Base-by-base conservation (phyloP, 2,329 filamentous ascomycete species). In the Alternaria longipes region DNA sequence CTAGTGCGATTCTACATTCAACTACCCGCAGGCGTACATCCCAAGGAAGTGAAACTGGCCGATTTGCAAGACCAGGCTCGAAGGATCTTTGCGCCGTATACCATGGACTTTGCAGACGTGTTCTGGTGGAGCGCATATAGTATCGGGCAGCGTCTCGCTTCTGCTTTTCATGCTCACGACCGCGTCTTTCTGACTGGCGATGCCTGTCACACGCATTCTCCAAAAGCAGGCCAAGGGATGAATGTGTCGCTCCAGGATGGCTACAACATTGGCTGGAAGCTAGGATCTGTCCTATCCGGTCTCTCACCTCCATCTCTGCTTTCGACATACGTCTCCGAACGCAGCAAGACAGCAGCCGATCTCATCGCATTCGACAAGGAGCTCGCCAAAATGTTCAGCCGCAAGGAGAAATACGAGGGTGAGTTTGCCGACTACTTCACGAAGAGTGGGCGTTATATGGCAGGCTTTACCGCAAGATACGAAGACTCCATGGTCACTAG, bases 71-170 rank as follows among this genome's bases (percentile, higher is more conserved):
- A 78, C 3, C 81, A 83, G 0, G 86, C 87, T 0, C 77, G 80
- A 36, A 77, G 75, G 0, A 85, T 89, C 41, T 85, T 90, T 52
- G 63, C 74, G 0, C 87, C 87, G 0, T 89, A 87, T 57, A 62
- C 69, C 0, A 80, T 89, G 63, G 83, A 87, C 0, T 82, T 87
- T 53, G 81, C 81, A 1, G 83, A 84, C 55, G 88, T 86, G 81
- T 89, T 77, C 18, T 92, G 90, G 89, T 92, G 91, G 80, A 90
- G 89, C 46, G 87, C 88, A 44, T 92, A 91, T 74, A 85, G 88
- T 67, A 89, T 91, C 59, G 88, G 89, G 11, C 89, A 91, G 79
- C 86, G 91, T 18, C 85, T 93, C 22, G 91, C 90, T 2, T 87
- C 87, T 66, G 84, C 86, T 47, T 93, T 93, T 79, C 85, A 87